Conservation (phyloP, 768 basidiomycete genomes). For the Termitomyces sp. region DNA sequence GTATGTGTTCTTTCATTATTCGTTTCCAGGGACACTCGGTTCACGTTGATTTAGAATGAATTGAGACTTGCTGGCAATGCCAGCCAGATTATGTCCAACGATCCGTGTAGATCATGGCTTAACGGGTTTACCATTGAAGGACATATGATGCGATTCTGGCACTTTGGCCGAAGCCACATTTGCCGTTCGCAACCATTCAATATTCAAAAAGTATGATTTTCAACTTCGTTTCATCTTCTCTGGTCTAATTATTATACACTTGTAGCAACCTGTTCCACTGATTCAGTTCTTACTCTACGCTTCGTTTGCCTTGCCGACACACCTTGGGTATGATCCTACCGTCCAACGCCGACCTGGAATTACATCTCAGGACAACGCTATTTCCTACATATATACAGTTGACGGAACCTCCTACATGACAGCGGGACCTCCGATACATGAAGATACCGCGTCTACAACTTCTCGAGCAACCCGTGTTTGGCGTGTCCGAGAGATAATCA, state of each 20-base stretch:
- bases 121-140: not conserved
- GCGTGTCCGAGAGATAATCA: not conserved
- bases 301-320: not conserved
- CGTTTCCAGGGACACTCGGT: not conserved
- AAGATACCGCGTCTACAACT: not conserved
- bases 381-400: not conserved
- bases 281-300: not conserved
- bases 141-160: not conserved
- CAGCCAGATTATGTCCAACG: not conserved
- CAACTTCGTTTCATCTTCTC: not conserved
- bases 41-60: not conserved
- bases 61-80: not conserved
- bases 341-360: not conserved
- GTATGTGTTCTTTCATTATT: not conserved
- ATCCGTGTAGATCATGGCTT: not conserved
- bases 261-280: not conserved
- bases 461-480: not conserved
- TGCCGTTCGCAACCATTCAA: not conserved
- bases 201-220: not conserved
- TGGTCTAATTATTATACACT: not conserved
- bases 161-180: not conserved
- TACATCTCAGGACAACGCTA: not conserved
- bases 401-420: not conserved
- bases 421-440: not conserved
- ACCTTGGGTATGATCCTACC: not conserved